A percentile compares a stretch with the other conserved stretches of the same genome.
Evolutionary conservation across 768 basidiomycete species (phyloP).

Genomic region (Agaricus blazei): DNA sequence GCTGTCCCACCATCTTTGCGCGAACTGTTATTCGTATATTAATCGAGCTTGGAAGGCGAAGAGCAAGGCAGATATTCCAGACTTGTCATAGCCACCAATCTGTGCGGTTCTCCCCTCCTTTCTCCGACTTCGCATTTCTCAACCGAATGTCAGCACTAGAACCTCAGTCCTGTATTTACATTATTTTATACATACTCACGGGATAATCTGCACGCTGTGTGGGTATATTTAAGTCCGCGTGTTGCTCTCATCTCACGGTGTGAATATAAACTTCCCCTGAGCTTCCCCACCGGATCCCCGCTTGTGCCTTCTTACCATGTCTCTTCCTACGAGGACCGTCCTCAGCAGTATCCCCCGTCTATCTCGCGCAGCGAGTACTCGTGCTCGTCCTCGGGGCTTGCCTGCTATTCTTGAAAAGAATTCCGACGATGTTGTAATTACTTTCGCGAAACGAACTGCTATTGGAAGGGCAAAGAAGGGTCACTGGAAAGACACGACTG

Average conservation of each 20-base stretch:
- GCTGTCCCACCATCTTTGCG: constrained; percentile 84
- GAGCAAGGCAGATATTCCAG: constrained; percentile 28
- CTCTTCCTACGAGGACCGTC: constrained; percentile 13
- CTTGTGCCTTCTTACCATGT: constrained; percentile 10
- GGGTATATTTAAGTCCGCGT: constrained; percentile 9
- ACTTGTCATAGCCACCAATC: constrained; percentile 26
- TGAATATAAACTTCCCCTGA: background rate
- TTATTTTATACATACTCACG: constrained; percentile 2
- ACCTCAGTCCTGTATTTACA: background rate
- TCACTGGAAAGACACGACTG: constrained; percentile 81
- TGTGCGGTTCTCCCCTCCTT: background rate
- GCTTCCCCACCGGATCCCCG: background rate
- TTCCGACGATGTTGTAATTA: constrained; percentile 85
- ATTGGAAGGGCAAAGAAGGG: constrained; percentile 87
- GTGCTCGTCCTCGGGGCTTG: constrained; percentile 38
- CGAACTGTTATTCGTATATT: constrained; percentile 70
- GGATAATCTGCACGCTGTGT: background rate
- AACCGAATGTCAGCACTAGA: background rate
- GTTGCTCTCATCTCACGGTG: constrained; percentile 1
- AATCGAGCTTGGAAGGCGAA: constrained; percentile 59
- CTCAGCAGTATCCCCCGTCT: constrained; percentile 12
- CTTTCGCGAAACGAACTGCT: constrained; percentile 87
- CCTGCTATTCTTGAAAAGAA: constrained; percentile 59
- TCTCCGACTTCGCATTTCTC: background rate
- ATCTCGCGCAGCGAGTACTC: constrained; percentile 34